Evolutionary conservation across 176 grass and related monocot genomes (phyloP), one percentile per base, ranked within the genome.

Genomic region (Poa pratensis): DNA sequence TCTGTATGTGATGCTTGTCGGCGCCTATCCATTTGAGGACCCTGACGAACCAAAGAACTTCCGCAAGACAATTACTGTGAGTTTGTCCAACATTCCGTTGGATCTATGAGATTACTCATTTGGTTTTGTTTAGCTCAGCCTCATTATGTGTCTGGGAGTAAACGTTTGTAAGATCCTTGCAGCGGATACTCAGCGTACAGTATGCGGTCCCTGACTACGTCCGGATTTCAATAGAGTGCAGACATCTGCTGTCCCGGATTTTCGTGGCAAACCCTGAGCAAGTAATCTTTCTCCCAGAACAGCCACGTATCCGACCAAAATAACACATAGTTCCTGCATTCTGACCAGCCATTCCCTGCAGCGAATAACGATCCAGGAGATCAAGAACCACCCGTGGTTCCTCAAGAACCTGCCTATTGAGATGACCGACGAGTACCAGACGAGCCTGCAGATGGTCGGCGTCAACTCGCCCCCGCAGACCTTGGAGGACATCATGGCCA

Each of bases 361-460:
- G 97, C 84, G 97, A 69, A 92, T 99, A 77, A 92, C 94, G 30
- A 96, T 99, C 79, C 92, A 94, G 12, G 94, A 99, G 88, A 99
- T 99, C 78, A 99, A 99, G 82, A 94, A 85, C 50, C 94, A 99
- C 79, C 97, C 94, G 3, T 99, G 97, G 97, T 99, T 99, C 82
- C 81, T 94, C 62, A 94, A 94, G 88, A 99, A 99, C 75, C 87
- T 99, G 60, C 97, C 97, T 0, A 83, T 99, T 34, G 97, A 99
- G 89, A 92, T 99, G 83, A 92, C 90, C 0, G 97, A 99, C 5
- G 97, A 92, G 65, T 96, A 94, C 77, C 97, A 96, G 82, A 82
- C 6, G 64, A 65, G 35, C 24, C 28, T 89, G 50, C 86, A 89
- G 34, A 81, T 73, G 55, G 11, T 26, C 7, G 84, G 90, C 69